Conservation (phyloP, 345 rosid genomes). For the Pistacia integerrima region DNA sequence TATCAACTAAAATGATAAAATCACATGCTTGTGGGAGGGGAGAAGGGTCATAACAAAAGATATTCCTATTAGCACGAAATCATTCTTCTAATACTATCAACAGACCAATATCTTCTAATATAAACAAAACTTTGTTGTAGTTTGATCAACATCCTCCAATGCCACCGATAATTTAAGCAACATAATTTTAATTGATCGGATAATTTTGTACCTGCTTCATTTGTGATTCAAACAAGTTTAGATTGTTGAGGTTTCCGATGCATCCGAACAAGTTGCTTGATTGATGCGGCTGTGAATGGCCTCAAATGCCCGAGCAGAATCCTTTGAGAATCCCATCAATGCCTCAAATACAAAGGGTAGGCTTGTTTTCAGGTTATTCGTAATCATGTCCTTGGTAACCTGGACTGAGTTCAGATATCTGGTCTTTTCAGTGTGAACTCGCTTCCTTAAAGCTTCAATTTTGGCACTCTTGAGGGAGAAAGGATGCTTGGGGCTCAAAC, state of each 20-base stretch:
- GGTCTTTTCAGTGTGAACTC: slow-evolving; percentile 54
- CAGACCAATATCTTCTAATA: slow-evolving; percentile 3
- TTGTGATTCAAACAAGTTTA: background rate
- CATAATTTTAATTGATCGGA: background rate
- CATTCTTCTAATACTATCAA: background rate
- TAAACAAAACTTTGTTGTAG: background rate
- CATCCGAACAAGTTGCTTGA: slow-evolving; percentile 30
- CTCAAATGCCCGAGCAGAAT: slow-evolving; percentile 58
- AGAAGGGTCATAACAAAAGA: no score
- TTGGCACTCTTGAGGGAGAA: slow-evolving; percentile 61
- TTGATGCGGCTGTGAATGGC: slow-evolving; percentile 39
- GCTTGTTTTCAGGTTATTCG: slow-evolving; percentile 66
- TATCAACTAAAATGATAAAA: no score
- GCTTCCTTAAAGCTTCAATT: slow-evolving; percentile 55
- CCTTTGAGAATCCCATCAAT: slow-evolving; percentile 59
- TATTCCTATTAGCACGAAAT: no score
- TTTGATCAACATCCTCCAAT: background rate
- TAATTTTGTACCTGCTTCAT: background rate
- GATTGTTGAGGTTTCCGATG: slow-evolving; percentile 28
- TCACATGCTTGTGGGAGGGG: no score
- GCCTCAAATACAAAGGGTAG: slow-evolving; percentile 80
- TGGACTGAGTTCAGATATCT: slow-evolving; percentile 52
- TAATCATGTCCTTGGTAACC: slow-evolving; percentile 57
- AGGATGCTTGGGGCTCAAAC: slow-evolving; percentile 71
- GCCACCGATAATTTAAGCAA: background rate